Evolutionary conservation across 495 filamentous ascomycete genomes (phyloP), one percentile per base, ranked within the genome.

Genomic region (Cercophora newfieldiana): DNA sequence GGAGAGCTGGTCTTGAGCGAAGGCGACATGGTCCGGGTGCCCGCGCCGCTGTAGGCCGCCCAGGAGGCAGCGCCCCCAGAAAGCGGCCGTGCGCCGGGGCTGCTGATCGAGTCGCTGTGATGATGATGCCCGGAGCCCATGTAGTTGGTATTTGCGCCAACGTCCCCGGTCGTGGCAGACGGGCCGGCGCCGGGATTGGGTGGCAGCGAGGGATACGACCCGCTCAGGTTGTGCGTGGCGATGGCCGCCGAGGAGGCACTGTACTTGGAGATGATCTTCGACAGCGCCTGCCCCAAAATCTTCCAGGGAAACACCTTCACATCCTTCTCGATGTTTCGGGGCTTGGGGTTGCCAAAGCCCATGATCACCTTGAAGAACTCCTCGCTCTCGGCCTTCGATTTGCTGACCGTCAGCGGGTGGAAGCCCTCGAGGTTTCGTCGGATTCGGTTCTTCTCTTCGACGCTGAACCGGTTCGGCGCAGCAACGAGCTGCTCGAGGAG

Each of bases 191-290:
- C 67, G 0, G 78, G 76, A 3, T 78, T 77, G 0, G 80, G 78
- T 14, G 79, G 79, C 7, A 81, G 69, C 16, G 72, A 58, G 1
- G 74, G 71, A 64, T 80, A 81, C 29, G 77, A 67, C 1, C 73
- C 71, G 57, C 72, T 72, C 16, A 77, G 72, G 64, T 69, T 76
- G 21, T 66, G 49, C 7, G 63, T 30, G 29, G 68, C 56, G 18
- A 71, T 59, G 70, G 68, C 59, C 56, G 71, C 51, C 60, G 73
- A 60, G 65, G 75, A 72, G 44, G 78, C 71, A 71, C 76, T 78
- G 78, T 98, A 99, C 93, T 99, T 99, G 66, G 91, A 89, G 75
- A 98, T 96, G 72, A 98, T 97, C 80, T 99, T 99, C 83, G 93
- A 95, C 61, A 99, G 79, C 0, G 95, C 94, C 50, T 86, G 84